Percentiles rank a stretch among this genome's conserved stretches.
phyloP scores from a whole-genome alignment of 78 protist genomes.

The Paratrimastix pyriformis region DNA sequence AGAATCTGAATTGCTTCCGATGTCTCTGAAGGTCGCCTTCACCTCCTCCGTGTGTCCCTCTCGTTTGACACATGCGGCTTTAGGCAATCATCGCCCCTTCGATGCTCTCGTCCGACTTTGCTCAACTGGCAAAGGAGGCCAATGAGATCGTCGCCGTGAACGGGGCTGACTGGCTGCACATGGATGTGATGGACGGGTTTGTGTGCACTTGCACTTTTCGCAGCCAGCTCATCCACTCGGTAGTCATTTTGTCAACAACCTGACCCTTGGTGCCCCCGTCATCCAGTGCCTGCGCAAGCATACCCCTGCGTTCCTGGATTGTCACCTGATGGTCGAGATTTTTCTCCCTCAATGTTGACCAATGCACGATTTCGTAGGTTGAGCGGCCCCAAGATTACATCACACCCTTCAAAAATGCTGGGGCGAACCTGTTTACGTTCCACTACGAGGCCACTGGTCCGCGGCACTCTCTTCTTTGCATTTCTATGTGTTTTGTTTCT shows the following conservation, averaged over 20 bases:
- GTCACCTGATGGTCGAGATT: constrained; percentile 92
- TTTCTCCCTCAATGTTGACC: constrained; percentile 65
- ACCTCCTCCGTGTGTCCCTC: too few species aligned
- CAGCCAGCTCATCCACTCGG: constrained; percentile 8
- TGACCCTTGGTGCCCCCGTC: constrained; percentile 87
- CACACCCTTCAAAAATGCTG: constrained; percentile 43
- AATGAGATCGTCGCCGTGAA: not conserved
- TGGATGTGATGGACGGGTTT: constrained; percentile 89
- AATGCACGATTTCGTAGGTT: too few species aligned
- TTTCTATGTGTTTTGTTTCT: not conserved
- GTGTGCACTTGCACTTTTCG: not conserved
- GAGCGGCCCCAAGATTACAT: constrained; percentile 42
- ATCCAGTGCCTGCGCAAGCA: constrained; percentile 73
- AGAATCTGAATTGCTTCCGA: too few species aligned
- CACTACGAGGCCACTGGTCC: constrained; percentile 85
- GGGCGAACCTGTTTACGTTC: constrained; percentile 78
- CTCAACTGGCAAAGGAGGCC: constrained; percentile 23
- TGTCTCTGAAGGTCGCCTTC: too few species aligned
- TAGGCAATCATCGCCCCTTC: constrained; percentile 44
- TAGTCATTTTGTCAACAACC: constrained; percentile 92
- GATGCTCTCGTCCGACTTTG: constrained; percentile 35
- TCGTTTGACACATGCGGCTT: too few species aligned
- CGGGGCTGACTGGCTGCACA: constrained; percentile 85
- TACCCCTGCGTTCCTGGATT: constrained; percentile 74
- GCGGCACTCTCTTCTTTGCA: too few species aligned